Base-by-base conservation (phyloP, 805 yeast species). In the Teunomyces barrocoloradensis region DNA sequence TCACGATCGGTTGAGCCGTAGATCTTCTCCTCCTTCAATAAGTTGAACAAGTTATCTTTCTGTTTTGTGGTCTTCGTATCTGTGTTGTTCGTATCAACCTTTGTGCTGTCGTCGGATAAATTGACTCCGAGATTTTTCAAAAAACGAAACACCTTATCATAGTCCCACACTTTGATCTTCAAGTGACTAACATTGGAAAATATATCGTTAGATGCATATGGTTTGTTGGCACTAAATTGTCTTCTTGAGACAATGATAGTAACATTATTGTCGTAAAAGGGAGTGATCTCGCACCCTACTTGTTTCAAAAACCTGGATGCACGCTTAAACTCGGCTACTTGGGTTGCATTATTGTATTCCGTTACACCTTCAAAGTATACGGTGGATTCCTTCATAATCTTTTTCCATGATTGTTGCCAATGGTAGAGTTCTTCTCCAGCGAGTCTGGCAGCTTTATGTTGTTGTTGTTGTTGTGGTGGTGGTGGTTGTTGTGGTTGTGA, bases 1-100 rank as follows among this genome's bases (percentile, higher is more conserved):
- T 91, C 97, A 54, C 96, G 79, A 64, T 91, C 97, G 32, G 85
- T 79, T 0, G 96, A 87, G 10, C 97, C 97, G 62, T 81, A 83
- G 11, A 88, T 67, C 58, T 88, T 88, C 61, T 94, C 99, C 59
- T 89, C 90, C 53, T 84, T 82, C 56, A 92, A 75, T 52, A 92
- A 73, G 42, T 84, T 80, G 43, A 58, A 60, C 45, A 62, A 53
- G 51, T 61, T 59, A 33, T 62, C 65, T 4, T 51, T 39, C 28
- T 43, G 52, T 20, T 53, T 53, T 5, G 39, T 25, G 13, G 29
- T 40, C 18, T 34, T 17, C n/a, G 27, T 33, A 33, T 37, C 44
- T 6, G 21, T 12, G n/a, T 17, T 36, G 13, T 15, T 43, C 6
- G 47, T 33, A 18, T 37, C 30, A n/a, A 28, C 23, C 29, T 38